Evolutionary conservation across 106 monocot genomes (phyloP), one percentile per base, ranked within the genome.

Genomic region (Acorus calamus): DNA sequence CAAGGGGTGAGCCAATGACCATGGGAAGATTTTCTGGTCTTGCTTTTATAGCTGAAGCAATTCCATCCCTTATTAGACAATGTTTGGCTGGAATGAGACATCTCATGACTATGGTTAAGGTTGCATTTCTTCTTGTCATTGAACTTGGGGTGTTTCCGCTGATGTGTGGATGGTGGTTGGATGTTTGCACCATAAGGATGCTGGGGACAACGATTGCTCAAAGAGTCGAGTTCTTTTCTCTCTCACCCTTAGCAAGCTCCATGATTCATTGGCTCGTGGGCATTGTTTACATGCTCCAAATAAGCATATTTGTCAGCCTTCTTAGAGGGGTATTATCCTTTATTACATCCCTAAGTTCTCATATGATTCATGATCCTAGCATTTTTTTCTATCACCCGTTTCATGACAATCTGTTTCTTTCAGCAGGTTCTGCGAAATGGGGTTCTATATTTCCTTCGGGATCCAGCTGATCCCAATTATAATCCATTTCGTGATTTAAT

Each of bases 161-260:
- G 61, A 86, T 98, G 98, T 98, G 98, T 63, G 98, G 98, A 8
- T 98, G 98, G 98, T 98, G 98, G 98, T 77, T 98, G 46, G 98
- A 98, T 74, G 72, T 98, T 9, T 98, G 98, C 60, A 98, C 98
- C 14, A 70, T 98, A 75, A 88, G 67, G 70, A 98, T 98, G 91
- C 71, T 98, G 60, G 98, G 98, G 12, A 70, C 88, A 43, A 74
- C 91, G 71, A 73, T 98, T 66, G 67, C 83, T 53, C 73, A 92
- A 71, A 85, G 91, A 48, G 67, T 91, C 65, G 98, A 98, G 55
- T 98, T 92, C 79, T 92, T 98, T 71, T 70, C 83, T 13, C 11
- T 83, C 11, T 88, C 92, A 62, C 98, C 92, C 4, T 62, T 98
- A 55, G 74, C 85, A 56, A 98, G 98, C 70, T 88, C 83, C 28